Evolutionary conservation across 164 flowering plant species (phyloP).

Genomic region (Sedum album): DNA sequence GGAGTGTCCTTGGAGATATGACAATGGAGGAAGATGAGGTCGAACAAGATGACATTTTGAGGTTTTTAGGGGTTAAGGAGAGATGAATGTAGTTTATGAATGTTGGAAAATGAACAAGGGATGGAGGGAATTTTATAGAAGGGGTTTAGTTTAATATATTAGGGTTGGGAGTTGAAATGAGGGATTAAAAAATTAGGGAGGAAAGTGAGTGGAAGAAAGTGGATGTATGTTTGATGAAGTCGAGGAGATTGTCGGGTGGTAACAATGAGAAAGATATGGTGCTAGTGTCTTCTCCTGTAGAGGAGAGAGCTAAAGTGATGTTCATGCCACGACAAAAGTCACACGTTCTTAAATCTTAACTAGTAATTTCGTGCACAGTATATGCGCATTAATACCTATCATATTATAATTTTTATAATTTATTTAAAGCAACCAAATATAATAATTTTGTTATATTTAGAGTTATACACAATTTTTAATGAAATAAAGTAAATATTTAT

Average conservation of each 20-base stretch:
- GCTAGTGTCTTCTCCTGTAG: not conserved
- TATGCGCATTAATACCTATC: no score
- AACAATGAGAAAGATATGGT: not conserved
- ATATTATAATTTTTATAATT: no score
- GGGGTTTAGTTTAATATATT: not conserved
- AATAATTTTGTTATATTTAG: no score
- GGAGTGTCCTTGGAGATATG: slow-evolving; percentile 72
- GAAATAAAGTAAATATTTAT: no score
- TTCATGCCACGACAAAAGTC: not conserved
- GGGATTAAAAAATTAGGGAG: not conserved
- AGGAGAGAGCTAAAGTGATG: not conserved
- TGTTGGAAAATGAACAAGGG: not conserved
- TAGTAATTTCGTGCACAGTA: no score
- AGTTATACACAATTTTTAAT: no score
- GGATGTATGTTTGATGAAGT: slow-evolving; percentile 1
- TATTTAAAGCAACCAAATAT: no score
- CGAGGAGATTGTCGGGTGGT: slow-evolving; percentile 4
- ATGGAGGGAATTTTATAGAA: not conserved
- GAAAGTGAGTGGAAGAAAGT: slow-evolving; percentile 7
- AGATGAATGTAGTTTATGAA: not conserved
- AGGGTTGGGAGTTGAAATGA: not conserved
- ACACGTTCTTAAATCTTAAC: not conserved
- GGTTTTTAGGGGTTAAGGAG: slow-evolving; percentile 2
- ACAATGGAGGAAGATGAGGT: slow-evolving; percentile 21
- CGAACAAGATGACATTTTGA: slow-evolving; percentile 14